Base-by-base conservation (phyloP, 768 basidiomycete species). In the Collybiopsis luxurians region DNA sequence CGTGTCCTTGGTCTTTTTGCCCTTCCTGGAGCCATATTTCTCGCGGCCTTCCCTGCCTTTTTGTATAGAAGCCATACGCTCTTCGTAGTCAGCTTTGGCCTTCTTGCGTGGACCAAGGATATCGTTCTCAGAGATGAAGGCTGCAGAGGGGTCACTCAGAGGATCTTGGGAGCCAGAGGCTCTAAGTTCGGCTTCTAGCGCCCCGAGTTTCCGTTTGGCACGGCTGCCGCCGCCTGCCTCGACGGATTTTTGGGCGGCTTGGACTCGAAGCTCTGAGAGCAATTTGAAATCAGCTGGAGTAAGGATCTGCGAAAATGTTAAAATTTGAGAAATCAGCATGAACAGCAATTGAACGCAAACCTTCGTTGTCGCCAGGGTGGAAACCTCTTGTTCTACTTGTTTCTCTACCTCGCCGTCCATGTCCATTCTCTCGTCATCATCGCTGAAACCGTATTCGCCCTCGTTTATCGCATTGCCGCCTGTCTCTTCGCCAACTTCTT, bases 271-370 rank as follows among this genome's bases (percentile, higher is more conserved):
- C 63, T 97, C 92, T 66, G 92, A 90, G 52, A 98, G 79, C 51
- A 97, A 71, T 0, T 90, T 90, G 67, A 98, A 99, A 70, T 99
- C 97, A 28, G 95, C 95, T 0, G 97, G 97, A 0, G 97, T 98
- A 42, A 98, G 83, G 64, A 99, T 98, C 94, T 97, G 62, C 23
- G 34, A 12, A 40, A n/a, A 10, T 47, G 26, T 30, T 45, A 45
- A 57, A 48, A 40, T 21, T 55, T 26, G 56, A 39, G 45, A 17
- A 53, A 44, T 31, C 11, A 34, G 13, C 13, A 34, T 34, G 31
- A 34, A 13, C 5, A 34, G 5, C 31, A n/a, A n/a, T n/a, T n/a
- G 38, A 28, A 46, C n/a, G 53, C 56, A 64, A 55, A 89, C 93
- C 75, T 94, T 94, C 24, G 89, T 89, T 4, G 87, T 93, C 1